Evolutionary conservation across 140 eudicot genomes (phyloP).

Genomic region (Stevia rebaudiana): DNA sequence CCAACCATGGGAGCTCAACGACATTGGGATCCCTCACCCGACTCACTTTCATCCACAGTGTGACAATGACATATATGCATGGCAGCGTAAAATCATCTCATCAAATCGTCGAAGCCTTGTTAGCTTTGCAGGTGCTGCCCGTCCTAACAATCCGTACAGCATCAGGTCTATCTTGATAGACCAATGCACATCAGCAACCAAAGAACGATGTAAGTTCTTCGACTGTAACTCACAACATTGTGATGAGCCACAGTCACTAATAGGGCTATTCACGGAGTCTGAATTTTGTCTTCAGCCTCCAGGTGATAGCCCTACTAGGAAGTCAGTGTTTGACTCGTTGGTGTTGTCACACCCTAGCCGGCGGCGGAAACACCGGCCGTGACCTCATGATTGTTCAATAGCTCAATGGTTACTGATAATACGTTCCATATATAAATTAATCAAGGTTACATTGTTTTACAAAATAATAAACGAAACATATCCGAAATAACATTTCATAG

Average conservation of each 20-base stretch:
- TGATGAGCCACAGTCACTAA: constrained; percentile 44
- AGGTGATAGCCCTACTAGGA: constrained; percentile 88
- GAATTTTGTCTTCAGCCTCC: constrained; percentile 88
- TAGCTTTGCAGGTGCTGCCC: constrained; percentile 70
- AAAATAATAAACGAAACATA: too few relatives aligned
- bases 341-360: too few relatives aligned
- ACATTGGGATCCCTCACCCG: constrained; percentile 84
- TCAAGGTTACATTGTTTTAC: too few relatives aligned
- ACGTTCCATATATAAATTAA: too few relatives aligned
- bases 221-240: constrained; percentile 51
- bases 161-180: constrained; percentile 57
- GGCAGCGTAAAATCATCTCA: constrained; percentile 59
- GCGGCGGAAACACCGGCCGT: too few relatives aligned
- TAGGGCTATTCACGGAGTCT: constrained; percentile 57
- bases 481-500: too few relatives aligned
- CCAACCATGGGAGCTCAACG: constrained; percentile 82
- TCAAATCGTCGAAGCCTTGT: constrained; percentile 45
- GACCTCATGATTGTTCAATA: too few relatives aligned
- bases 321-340: constrained; percentile 76
- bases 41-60: constrained; percentile 82
- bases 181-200: constrained; percentile 47
- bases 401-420: too few relatives aligned
- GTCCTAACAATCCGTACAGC: constrained; percentile 44
- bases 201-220: constrained; percentile 40
- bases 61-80: constrained; percentile 52